A percentile compares a stretch with the other conserved stretches of the same genome.
phyloP scores from a whole-genome alignment of 169 alveolate species.

The Fabrea salina region DNA sequence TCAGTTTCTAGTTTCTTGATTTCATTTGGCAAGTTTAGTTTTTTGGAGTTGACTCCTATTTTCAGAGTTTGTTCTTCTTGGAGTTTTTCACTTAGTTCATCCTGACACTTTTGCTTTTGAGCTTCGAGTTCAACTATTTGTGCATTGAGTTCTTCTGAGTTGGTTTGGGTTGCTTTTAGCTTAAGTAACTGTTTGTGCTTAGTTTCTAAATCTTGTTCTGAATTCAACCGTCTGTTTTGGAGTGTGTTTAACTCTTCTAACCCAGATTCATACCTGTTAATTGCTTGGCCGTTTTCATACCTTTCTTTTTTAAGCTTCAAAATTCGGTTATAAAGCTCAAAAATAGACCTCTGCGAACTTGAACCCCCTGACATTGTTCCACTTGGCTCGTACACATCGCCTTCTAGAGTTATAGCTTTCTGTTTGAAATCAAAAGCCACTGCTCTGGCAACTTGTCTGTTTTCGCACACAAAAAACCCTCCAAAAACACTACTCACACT shows the following conservation, averaged over 20 bases:
- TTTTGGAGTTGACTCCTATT: not conserved
- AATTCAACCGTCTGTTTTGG: not conserved
- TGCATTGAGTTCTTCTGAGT: not conserved
- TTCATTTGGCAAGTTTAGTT: not conserved
- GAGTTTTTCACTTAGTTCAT: no score
- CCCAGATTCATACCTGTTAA: not conserved
- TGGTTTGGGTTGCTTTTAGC: not conserved
- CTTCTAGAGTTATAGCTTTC: slow-evolving; percentile 70
- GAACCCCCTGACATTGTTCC: slow-evolving; percentile 74
- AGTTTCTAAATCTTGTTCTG: not conserved
- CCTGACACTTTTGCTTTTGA: no score
- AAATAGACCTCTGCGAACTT: no score
- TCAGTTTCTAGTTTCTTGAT: slow-evolving; percentile 13
- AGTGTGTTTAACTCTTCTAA: not conserved
- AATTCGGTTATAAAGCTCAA: no score
- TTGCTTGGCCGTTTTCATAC: no score
- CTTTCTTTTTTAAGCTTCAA: not conserved
- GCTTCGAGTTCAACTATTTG: not conserved
- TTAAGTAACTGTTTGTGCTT: not conserved
- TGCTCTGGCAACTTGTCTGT: slow-evolving; percentile 65
- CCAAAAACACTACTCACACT: slow-evolving; percentile 80
- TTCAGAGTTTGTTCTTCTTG: not conserved
- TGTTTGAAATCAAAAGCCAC: slow-evolving; percentile 51
- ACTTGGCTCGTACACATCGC: slow-evolving; percentile 72
- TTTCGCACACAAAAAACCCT: slow-evolving; percentile 72